Conservation (phyloP, 306 rosid genomes). For the Canavalia gladiata region DNA sequence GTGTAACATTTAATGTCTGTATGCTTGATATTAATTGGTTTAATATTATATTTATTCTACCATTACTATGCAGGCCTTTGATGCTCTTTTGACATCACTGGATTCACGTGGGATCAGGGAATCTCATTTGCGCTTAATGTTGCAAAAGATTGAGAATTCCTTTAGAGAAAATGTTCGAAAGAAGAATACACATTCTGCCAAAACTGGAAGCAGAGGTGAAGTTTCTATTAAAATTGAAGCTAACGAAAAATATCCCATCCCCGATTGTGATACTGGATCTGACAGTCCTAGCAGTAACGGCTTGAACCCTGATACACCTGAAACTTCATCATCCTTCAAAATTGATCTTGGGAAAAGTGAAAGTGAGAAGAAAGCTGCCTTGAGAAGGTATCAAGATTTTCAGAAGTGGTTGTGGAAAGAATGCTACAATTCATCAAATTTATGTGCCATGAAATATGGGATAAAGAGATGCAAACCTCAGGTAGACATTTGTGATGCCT, state of each 20-base stretch:
- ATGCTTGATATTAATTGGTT: slow-evolving; percentile 22
- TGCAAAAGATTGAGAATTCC: slow-evolving; percentile 84
- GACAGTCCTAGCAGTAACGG: slow-evolving; percentile 86
- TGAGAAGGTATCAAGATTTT: slow-evolving; percentile 86
- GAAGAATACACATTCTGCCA: slow-evolving; percentile 58
- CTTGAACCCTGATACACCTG: slow-evolving; percentile 63
- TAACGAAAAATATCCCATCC: slow-evolving; percentile 57
- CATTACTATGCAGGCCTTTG: slow-evolving; percentile 77
- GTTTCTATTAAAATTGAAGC: slow-evolving; percentile 64
- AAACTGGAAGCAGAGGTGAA: slow-evolving; percentile 48
- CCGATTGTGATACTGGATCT: slow-evolving; percentile 55
- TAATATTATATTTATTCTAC: slow-evolving; percentile 36
- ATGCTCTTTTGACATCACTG: slow-evolving; percentile 75
- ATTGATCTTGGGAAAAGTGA: slow-evolving; percentile 85
- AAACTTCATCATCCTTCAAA: slow-evolving; percentile 78
- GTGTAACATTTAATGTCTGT: slow-evolving; percentile 10
- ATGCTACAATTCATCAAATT: slow-evolving; percentile 68
- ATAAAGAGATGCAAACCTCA: slow-evolving; percentile 74
- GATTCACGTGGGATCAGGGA: slow-evolving; percentile 95
- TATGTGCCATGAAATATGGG: slow-evolving; percentile 78
- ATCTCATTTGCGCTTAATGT: slow-evolving; percentile 91
- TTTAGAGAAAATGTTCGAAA: slow-evolving; percentile 79
- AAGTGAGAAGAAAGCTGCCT: slow-evolving; percentile 76
- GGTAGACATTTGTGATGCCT: slow-evolving; percentile 74
- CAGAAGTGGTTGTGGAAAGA: slow-evolving; percentile 95